phyloP scores from a whole-genome alignment of 2,329 filamentous ascomycete species.

The Aspergillus arachidicola region DNA sequence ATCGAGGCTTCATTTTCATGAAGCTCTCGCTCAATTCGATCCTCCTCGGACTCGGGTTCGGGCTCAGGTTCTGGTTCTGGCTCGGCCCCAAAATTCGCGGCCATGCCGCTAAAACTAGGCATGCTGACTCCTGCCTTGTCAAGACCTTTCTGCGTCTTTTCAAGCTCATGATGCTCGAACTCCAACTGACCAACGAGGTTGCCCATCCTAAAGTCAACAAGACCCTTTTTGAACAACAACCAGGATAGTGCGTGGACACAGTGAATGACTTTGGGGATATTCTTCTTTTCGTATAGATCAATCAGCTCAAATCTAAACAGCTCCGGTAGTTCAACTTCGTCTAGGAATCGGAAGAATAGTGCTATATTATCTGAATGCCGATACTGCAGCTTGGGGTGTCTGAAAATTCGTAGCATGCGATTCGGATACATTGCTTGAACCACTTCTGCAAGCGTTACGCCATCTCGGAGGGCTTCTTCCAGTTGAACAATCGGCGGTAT shows the following conservation, averaged over 20 bases:
- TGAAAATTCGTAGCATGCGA: constrained; percentile 78
- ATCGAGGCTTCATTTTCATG: constrained; percentile 73
- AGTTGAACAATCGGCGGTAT: constrained; percentile 92
- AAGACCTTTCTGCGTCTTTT: constrained; percentile 94
- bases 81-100: constrained; percentile 89
- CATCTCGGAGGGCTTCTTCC: constrained; percentile 88
- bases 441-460: constrained; percentile 90
- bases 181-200: constrained; percentile 95
- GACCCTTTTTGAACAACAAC: constrained; percentile 93
- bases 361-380: constrained; percentile 98
- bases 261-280: constrained; percentile 98
- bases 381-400: constrained; percentile 81
- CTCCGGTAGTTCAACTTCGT: constrained; percentile 89
- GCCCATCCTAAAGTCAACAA: constrained; percentile 93
- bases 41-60: constrained; percentile 83
- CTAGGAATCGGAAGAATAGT: constrained; percentile 90
- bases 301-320: constrained; percentile 96
- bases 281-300: constrained; percentile 98
- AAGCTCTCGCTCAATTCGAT: constrained; percentile 80
- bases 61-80: constrained; percentile 74
- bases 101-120: constrained; percentile 98
- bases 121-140: constrained; percentile 94
- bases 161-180: constrained; percentile 96
- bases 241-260: constrained; percentile 97
- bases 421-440: constrained; percentile 85